phyloP scores from a whole-genome alignment of 768 basidiomycete species.

The Tulasnella sp. region DNA sequence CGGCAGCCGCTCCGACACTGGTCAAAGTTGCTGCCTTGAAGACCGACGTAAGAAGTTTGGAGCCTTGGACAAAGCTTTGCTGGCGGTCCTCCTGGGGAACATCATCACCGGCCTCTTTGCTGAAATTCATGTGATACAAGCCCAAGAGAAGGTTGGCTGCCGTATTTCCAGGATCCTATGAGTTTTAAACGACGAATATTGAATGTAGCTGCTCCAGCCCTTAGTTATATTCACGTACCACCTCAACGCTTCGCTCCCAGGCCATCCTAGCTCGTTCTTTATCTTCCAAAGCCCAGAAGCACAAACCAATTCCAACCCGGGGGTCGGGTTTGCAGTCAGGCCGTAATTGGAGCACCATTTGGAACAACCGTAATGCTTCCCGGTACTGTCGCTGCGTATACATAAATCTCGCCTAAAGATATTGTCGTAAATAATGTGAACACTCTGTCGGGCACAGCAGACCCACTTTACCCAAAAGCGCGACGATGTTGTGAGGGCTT shows the following conservation, averaged over 20 bases:
- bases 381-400: slow-evolving; percentile 71
- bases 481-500: slow-evolving; percentile 81
- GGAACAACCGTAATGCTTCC: slow-evolving; percentile 77
- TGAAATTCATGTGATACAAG: slow-evolving; percentile 76
- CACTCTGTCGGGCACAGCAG: not conserved
- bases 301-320: slow-evolving; percentile 89
- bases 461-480: slow-evolving; percentile 74
- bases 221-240: slow-evolving; percentile 42
- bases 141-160: slow-evolving; percentile 76
- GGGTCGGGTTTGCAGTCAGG: slow-evolving; percentile 85
- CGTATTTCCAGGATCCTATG: slow-evolving; percentile 70
- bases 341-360: slow-evolving; percentile 68
- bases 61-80: slow-evolving; percentile 26
- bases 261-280: slow-evolving; percentile 74
- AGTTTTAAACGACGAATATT: not conserved
- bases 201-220: not conserved
- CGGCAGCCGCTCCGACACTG: slow-evolving; percentile 70
- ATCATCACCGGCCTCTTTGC: slow-evolving; percentile 51
- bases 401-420: slow-evolving; percentile 67
- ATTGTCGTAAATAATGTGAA: not conserved
- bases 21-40: slow-evolving; percentile 50
- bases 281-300: slow-evolving; percentile 84
- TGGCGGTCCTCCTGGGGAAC: slow-evolving; percentile 53
- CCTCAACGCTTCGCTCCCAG: slow-evolving; percentile 82
- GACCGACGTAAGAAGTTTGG: slow-evolving; percentile 32